A percentile compares a stretch with the other conserved stretches of the same genome.
Evolutionary conservation across 768 basidiomycete genomes (phyloP).

Genomic region (Nidularia pulvinata): DNA sequence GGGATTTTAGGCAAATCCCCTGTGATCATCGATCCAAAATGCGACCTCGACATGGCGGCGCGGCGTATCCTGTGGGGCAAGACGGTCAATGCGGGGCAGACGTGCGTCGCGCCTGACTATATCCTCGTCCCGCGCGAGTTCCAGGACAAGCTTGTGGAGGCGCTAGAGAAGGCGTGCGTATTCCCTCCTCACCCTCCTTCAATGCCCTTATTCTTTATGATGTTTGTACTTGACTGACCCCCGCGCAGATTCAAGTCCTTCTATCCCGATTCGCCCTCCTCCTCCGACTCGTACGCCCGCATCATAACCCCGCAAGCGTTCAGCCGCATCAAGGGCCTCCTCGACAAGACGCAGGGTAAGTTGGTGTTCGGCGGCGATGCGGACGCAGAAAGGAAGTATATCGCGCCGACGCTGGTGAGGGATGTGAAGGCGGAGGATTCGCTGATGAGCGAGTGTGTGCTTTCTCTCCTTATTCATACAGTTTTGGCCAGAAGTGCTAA

Average conservation of each 20-base stretch:
- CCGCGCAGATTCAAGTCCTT: slow-evolving; percentile 48
- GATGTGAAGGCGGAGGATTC: slow-evolving; percentile 65
- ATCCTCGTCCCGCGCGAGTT: slow-evolving; percentile 44
- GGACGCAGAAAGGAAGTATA: slow-evolving; percentile 55
- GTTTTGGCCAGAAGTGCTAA: not conserved
- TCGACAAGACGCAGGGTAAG: slow-evolving; percentile 68
- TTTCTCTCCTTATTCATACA: not conserved
- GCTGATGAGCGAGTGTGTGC: slow-evolving; percentile 72
- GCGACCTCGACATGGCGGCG: slow-evolving; percentile 65
- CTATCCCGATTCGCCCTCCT: slow-evolving; percentile 47
- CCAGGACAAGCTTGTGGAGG: slow-evolving; percentile 44
- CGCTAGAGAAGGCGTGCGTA: slow-evolving; percentile 38
- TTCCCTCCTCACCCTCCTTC: not conserved
- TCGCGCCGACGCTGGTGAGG: slow-evolving; percentile 73
- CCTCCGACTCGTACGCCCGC: slow-evolving; percentile 44
- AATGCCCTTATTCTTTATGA: not conserved
- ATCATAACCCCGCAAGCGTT: slow-evolving; percentile 51
- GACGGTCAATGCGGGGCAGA: slow-evolving; percentile 73
- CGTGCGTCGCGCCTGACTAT: slow-evolving; percentile 68
- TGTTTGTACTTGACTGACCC: not conserved
- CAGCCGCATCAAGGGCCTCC: slow-evolving; percentile 51
- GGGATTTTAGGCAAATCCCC: slow-evolving; percentile 60
- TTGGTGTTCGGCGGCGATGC: slow-evolving; percentile 65
- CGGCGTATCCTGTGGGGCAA: slow-evolving; percentile 87
- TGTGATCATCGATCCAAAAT: slow-evolving; percentile 68